Base-by-base conservation (phyloP, 805 yeast genomes). In the Tetrapisispora nanseiensis region DNA sequence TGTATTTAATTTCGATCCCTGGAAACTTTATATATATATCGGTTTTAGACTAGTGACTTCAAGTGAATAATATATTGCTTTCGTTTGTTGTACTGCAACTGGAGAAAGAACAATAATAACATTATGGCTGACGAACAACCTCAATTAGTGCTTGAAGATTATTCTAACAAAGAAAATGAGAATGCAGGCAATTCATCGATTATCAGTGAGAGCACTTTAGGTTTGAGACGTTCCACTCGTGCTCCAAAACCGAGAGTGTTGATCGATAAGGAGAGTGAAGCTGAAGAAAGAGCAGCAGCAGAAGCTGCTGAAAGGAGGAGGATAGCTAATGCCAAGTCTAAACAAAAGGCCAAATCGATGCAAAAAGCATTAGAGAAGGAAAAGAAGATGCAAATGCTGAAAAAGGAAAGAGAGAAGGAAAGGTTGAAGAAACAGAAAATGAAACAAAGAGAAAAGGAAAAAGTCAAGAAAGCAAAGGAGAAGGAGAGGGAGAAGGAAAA, bases 141-240 rank as follows among this genome's bases (percentile, higher is more conserved):
- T 26, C 6, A 15, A 9, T 10, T 18, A 21, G 20, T 9, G 2
- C 9, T 16, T 8, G 32, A 26, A 9, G 13, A 20, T 12, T 19
- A 8, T 4, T 16, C 15, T 11, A 32, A 32, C 13, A 19, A 32
- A 19, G 35, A 32, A 20, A 32, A 32, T 20, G 35, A 32, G n/a
- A 18, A 32, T 32, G 10, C 21, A 16, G 22, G 15, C 12, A 20
- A 10, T 19, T 4, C 24, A 6, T 28, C 29, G 10, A 27, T 27
- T 3, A 5, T 26, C 3, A 15, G 23, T 15, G 37, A 24, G 4
- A 23, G 16, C 19, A 20, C 12, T 24, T 19, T 39, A 6, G 49
- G 48, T 22, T 44, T 55, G 13, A 51, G 61, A 43, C 51, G 59
- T 45, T 55, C 59, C 9, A 45, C 47, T 20, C 54, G 61, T 46